Evolutionary conservation across 164 flowering plant species (phyloP).

Genomic region (Aristolochia fimbriata): DNA sequence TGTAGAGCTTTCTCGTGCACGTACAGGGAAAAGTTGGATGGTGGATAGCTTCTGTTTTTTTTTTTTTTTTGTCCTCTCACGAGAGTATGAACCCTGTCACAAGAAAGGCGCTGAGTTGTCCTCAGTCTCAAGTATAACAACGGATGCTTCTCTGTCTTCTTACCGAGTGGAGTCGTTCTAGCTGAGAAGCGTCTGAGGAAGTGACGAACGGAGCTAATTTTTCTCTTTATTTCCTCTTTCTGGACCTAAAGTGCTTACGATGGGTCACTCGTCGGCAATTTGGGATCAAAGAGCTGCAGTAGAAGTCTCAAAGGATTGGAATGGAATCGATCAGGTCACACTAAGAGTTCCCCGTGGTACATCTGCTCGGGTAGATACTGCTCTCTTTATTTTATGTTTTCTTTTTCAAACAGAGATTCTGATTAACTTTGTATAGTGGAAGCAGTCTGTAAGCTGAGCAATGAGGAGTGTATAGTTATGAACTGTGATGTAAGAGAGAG

Average conservation of each 20-base stretch:
- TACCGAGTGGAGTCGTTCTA: not conserved
- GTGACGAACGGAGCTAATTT: not conserved
- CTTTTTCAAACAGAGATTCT: not conserved
- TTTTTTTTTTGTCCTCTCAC: no score
- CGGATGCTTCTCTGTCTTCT: slow-evolving; percentile 1
- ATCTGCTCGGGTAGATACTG: slow-evolving; percentile 55
- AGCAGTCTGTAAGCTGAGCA: not conserved
- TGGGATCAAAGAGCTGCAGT: slow-evolving; percentile 60
- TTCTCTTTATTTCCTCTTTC: slow-evolving; percentile 4
- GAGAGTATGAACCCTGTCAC: slow-evolving; percentile 15
- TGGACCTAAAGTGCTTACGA: slow-evolving; percentile 15
- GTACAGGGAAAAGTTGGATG: slow-evolving; percentile 6
- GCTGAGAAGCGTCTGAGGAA: no score
- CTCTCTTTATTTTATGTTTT: not conserved
- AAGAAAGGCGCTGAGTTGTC: slow-evolving; percentile 14
- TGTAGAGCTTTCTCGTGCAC: not conserved
- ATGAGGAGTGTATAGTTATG: not conserved
- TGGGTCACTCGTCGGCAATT: slow-evolving; percentile 74
- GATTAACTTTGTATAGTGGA: not conserved
- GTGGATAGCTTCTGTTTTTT: slow-evolving; percentile 12
- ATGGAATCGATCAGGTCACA: slow-evolving; percentile 71
- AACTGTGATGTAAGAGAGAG: no score
- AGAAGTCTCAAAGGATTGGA: slow-evolving; percentile 70
- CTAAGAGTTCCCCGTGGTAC: slow-evolving; percentile 71
- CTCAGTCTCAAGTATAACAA: slow-evolving; percentile 10